A percentile compares a stretch with the other conserved stretches of the same genome.
phyloP scores from a whole-genome alignment of 2,329 filamentous ascomycete species.

The Ascochyta lentis region DNA sequence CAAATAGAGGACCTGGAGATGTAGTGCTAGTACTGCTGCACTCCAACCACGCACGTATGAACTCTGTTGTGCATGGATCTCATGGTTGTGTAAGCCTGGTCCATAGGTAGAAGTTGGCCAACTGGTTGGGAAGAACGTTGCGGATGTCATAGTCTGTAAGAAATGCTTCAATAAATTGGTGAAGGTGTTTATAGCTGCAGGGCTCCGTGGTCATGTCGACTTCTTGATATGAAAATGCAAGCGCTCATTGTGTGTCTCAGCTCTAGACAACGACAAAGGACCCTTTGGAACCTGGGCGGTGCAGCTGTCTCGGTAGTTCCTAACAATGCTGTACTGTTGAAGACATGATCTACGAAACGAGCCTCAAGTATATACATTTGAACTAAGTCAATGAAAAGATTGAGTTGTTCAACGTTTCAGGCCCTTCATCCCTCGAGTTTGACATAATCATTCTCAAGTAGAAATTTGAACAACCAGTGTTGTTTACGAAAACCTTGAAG shows the following conservation, averaged over 20 bases:
- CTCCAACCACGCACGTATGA: slow-evolving; percentile 4
- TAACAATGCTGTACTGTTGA: no score
- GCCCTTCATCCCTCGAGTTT: no score
- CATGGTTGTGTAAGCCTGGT: slow-evolving; percentile 4
- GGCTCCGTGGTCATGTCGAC: not conserved
- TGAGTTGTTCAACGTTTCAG: no score
- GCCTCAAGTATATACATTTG: no score
- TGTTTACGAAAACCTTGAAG: not conserved
- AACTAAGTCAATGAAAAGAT: no score
- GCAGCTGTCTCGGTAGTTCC: no score
- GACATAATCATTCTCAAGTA: no score
- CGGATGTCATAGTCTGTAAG: not conserved
- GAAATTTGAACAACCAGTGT: not conserved
- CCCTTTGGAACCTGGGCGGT: no score
- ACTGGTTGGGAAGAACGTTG: slow-evolving; percentile 7
- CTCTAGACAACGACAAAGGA: no score
- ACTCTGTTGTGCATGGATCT: slow-evolving; percentile 1
- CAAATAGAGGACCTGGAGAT: not conserved
- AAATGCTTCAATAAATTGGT: not conserved
- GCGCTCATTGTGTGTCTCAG: no score
- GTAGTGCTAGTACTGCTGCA: not conserved
- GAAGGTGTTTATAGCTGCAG: no score
- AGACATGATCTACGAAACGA: no score
- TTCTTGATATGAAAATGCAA: not conserved
- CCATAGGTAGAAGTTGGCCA: slow-evolving; percentile 6